These are phyloP conservation scores for Dentipellis sp. DNA, from an alignment of 768 basidiomycete species.

Conservation along the genomic window DNA sequence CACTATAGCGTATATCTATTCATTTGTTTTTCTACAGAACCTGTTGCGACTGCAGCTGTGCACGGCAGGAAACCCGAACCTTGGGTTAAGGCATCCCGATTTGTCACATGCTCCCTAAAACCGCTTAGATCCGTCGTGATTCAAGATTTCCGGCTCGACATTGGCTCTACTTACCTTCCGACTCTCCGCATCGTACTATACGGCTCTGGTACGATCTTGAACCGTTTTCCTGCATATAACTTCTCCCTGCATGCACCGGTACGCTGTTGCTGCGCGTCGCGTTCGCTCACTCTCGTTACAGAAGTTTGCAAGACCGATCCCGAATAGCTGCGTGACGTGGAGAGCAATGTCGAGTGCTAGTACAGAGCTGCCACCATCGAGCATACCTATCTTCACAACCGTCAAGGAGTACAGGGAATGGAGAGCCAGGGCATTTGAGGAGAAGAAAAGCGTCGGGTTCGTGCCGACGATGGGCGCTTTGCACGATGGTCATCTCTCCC, in stretches of 20 bases:
- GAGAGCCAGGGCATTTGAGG: conserved; percentile 53
- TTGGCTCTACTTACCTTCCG: background rate
- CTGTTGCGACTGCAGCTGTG: no score
- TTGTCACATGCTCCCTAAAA: background rate
- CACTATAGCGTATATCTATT: background rate
- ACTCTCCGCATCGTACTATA: background rate
- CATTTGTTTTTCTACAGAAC: background rate
- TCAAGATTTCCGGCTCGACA: background rate
- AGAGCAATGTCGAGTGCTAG: background rate
- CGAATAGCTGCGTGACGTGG: background rate
- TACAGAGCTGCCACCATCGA: conserved; percentile 19
- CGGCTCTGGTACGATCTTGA: no score
- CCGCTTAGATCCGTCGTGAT: background rate
- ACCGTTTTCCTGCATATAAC: no score
- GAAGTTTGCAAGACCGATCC: no score
- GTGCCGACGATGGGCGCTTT: conserved; percentile 99
- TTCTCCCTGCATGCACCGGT: no score
- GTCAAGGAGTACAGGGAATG: conserved; percentile 61
- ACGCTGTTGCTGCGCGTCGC: no score
- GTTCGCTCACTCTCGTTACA: no score
- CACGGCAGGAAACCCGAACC: background rate
- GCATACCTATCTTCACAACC: conserved; percentile 45
- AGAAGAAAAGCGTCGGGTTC: conserved; percentile 69
- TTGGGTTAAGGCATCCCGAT: background rate
- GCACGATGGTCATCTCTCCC: conserved; percentile 86